These are phyloP conservation scores for Phytophthora nicotianae DNA, from an alignment of 352 stramenopile genomes.

Conservation along the genomic window DNA sequence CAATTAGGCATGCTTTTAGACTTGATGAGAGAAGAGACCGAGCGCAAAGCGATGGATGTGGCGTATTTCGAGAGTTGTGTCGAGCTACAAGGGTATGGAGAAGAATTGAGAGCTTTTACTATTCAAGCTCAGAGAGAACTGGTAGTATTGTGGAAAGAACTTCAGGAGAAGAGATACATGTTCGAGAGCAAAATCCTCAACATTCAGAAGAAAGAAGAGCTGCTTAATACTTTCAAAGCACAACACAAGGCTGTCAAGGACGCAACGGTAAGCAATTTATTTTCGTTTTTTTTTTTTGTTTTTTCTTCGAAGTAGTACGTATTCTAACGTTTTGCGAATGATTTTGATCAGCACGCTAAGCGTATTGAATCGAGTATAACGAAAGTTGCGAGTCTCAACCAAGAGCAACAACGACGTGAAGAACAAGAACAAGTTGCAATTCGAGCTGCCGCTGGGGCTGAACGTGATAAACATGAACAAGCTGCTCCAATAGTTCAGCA, in stretches of 20 bases:
- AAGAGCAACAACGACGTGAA: conserved; percentile 35
- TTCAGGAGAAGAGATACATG: conserved; percentile 62
- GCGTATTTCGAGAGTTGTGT: conserved; percentile 77
- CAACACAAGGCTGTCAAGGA: conserved; percentile 65
- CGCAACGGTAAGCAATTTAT: conserved; percentile 16
- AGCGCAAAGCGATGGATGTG: conserved; percentile 80
- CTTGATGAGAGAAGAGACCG: conserved; percentile 63
- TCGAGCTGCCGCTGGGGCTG: conserved; percentile 9
- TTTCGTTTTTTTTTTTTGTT: too few species aligned
- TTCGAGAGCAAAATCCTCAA: conserved; percentile 54
- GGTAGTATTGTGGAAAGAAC: conserved; percentile 37
- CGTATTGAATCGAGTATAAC: conserved; percentile 21
- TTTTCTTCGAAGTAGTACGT: too few species aligned
- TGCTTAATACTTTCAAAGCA: conserved; percentile 74
- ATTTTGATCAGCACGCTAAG: conserved; percentile 19
- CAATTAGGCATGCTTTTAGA: conserved; percentile 57
- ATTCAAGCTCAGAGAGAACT: conserved; percentile 47
- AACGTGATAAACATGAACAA: conserved; percentile 21
- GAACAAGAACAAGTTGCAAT: conserved; percentile 28
- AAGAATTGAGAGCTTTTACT: conserved; percentile 57
- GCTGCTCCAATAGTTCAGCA: conserved; percentile 52
- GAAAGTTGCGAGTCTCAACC: conserved; percentile 27
- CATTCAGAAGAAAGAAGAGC: conserved; percentile 73
- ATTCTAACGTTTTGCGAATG: neutral
- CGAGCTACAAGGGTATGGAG: conserved; percentile 54